Evolutionary conservation across 805 yeast genomes (phyloP).

Genomic region (Candida glaebosa): DNA sequence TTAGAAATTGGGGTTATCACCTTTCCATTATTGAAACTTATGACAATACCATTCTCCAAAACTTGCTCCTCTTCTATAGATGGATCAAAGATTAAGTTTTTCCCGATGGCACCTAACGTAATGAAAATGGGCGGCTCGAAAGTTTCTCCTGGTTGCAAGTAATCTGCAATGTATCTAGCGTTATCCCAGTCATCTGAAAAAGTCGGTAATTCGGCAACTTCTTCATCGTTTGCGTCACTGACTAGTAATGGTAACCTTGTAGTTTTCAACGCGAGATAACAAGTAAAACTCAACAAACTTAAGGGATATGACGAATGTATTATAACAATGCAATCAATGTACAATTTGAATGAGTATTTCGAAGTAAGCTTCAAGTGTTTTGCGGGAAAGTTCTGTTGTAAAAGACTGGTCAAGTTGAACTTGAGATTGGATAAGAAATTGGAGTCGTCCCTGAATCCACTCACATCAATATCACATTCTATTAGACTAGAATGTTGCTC

Average conservation of each 20-base stretch:
- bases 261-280: constrained; percentile 75
- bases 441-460: constrained; percentile 79
- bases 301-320: constrained; percentile 80
- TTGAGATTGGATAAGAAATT: constrained; percentile 61
- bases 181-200: constrained; percentile 85
- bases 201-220: constrained; percentile 83
- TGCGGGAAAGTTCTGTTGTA: constrained; percentile 51
- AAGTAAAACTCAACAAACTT: constrained; percentile 73
- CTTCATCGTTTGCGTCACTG: constrained; percentile 66
- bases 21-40: constrained; percentile 67
- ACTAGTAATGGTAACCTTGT: constrained; percentile 71
- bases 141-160: constrained; percentile 19
- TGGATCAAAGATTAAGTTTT: constrained; percentile 75
- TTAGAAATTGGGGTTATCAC: constrained; percentile 73
- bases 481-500: constrained; percentile 47
- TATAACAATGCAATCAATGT: constrained; percentile 74
- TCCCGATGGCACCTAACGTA: constrained; percentile 71
- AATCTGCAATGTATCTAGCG: constrained; percentile 43
- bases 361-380: constrained; percentile 59
- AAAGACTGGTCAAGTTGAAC: constrained; percentile 54
- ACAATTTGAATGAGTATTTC: constrained; percentile 72
- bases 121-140: constrained; percentile 75
- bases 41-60: constrained; percentile 74
- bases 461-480: constrained; percentile 76
- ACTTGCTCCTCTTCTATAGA: constrained; percentile 86